Conservation (phyloP, 1,139 yeast genomes). For the Suhomyces bokatorum region DNA sequence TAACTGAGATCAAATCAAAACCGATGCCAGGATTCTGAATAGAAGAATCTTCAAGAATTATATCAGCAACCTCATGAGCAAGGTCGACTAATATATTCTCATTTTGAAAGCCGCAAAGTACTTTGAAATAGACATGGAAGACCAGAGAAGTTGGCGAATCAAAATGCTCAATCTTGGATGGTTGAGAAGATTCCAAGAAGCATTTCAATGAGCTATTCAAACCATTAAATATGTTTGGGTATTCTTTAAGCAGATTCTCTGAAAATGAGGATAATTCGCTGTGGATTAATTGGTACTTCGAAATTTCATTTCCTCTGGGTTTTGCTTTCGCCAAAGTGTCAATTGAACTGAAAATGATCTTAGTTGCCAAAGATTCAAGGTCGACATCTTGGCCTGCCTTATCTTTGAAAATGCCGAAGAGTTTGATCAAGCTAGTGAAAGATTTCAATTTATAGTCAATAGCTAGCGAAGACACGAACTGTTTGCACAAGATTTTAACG, state of each 20-base stretch:
- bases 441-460: slow-evolving; percentile 23
- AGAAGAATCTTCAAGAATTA: slow-evolving; percentile 17
- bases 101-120: background rate
- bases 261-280: background rate
- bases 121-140: slow-evolving; percentile 5
- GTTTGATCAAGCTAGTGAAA: slow-evolving; percentile 21
- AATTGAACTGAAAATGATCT: slow-evolving; percentile 10
- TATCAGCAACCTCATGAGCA: slow-evolving; percentile 21
- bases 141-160: background rate
- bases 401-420: slow-evolving; percentile 16
- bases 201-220: background rate
- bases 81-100: slow-evolving; percentile 11
- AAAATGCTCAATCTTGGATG: background rate
- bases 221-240: background rate
- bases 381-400: background rate
- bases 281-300: background rate
- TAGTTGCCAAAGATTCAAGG: slow-evolving; percentile 4
- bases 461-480: slow-evolving; percentile 18
- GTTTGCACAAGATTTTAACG: slow-evolving; percentile 19
- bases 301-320: slow-evolving; percentile 2
- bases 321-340: slow-evolving; percentile 15
- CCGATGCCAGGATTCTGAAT: slow-evolving; percentile 17
- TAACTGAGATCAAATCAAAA: slow-evolving; percentile 14
- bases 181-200: background rate
- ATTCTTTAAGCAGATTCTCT: background rate